Conservation (phyloP, 2,329 filamentous ascomycete genomes). For the Apiospora arundinis region DNA sequence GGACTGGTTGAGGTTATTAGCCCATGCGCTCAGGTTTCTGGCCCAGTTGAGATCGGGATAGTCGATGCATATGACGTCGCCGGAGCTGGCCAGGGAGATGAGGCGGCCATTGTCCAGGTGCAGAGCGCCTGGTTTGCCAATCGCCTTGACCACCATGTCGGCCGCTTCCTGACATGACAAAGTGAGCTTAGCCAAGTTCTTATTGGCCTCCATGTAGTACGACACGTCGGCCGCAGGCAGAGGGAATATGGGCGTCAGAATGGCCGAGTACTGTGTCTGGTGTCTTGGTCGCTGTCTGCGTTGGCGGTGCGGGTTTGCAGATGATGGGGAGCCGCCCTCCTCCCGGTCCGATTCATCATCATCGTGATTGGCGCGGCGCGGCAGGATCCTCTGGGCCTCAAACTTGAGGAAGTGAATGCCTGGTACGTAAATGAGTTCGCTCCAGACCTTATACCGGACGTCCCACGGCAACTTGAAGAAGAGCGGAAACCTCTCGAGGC, state of each 20-base stretch:
- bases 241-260: constrained; percentile 33
- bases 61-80: constrained; percentile 40
- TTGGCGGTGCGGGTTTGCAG: not conserved
- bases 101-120: constrained; percentile 34
- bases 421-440: constrained; percentile 34
- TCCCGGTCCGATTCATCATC: not conserved
- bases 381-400: constrained; percentile 22
- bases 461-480: constrained; percentile 39
- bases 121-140: constrained; percentile 33
- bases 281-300: not conserved
- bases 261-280: constrained; percentile 22
- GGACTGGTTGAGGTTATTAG: constrained; percentile 31
- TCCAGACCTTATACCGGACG: constrained; percentile 38
- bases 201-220: constrained; percentile 35
- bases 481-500: constrained; percentile 32
- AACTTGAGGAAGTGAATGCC: constrained; percentile 43
- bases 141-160: constrained; percentile 29
- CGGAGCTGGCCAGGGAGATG: constrained; percentile 33
- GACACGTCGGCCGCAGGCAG: constrained; percentile 36
- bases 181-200: constrained; percentile 33
- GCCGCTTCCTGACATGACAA: constrained; percentile 34
- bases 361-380: constrained; percentile 24
- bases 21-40: constrained; percentile 33
- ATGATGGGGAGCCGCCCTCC: not conserved
- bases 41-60: constrained; percentile 34